Percentiles rank a stretch among this genome's conserved stretches.
These are phyloP conservation scores for Colletotrichum truncatum DNA, from an alignment of 2,329 filamentous ascomycete genomes.

Conservation along the genomic window DNA sequence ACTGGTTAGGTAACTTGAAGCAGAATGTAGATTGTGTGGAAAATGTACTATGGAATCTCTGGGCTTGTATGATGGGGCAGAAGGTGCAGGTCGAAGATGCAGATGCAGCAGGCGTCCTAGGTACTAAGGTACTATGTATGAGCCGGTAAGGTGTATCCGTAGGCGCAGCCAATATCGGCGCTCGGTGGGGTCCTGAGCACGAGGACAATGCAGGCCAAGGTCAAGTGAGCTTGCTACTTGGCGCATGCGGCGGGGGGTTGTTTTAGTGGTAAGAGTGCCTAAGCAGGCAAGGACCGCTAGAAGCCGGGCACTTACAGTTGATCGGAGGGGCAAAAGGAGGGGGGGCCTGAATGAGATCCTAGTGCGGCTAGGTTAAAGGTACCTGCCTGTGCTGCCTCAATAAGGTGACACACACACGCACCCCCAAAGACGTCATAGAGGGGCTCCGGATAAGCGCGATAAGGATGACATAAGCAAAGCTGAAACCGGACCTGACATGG, in stretches of 20 bases:
- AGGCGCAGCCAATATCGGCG: constrained; percentile 12
- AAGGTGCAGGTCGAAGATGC: neutral
- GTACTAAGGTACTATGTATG: too few relatives aligned
- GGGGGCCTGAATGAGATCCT: constrained; percentile 13
- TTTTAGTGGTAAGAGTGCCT: neutral
- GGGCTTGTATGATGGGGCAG: neutral
- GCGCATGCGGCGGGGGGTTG: neutral
- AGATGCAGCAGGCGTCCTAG: neutral
- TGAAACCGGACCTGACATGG: constrained; percentile 25
- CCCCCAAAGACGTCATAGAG: constrained; percentile 17
- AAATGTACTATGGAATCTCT: too few relatives aligned
- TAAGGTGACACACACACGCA: too few relatives aligned
- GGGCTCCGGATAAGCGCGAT: constrained; percentile 7
- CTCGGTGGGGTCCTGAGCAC: constrained; percentile 27
- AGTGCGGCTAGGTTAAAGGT: neutral
- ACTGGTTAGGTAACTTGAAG: too few relatives aligned
- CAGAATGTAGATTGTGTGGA: too few relatives aligned
- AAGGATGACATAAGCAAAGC: constrained; percentile 18
- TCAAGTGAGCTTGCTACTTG: constrained; percentile 21
- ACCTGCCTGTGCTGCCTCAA: too few relatives aligned
- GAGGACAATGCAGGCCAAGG: constrained; percentile 27
- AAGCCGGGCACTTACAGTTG: constrained; percentile 1
- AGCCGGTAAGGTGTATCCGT: too few relatives aligned
- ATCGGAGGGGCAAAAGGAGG: constrained; percentile 9
- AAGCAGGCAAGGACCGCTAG: neutral